A percentile compares a stretch with the other conserved stretches of the same genome.
Evolutionary conservation across 2,329 filamentous ascomycete species (phyloP).

Genomic region (Phaeophleospora eucalypticola): DNA sequence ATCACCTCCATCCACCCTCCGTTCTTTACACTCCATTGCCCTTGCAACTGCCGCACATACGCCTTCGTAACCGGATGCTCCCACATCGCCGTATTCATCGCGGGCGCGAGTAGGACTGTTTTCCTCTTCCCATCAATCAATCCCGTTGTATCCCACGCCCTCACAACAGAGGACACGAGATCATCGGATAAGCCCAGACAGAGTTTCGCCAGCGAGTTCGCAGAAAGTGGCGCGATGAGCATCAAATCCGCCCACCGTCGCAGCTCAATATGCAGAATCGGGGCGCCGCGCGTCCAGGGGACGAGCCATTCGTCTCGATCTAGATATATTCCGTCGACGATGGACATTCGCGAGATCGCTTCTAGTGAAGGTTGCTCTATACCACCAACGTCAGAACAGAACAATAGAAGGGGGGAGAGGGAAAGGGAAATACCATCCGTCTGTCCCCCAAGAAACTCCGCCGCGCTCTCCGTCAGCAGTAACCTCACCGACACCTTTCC

Average conservation of each 20-base stretch:
- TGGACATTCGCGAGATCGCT: constrained; percentile 56
- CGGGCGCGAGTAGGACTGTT: constrained; percentile 69
- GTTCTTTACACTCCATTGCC: constrained; percentile 64
- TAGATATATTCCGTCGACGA: constrained; percentile 75
- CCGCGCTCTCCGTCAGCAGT: constrained; percentile 69
- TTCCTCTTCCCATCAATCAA: constrained; percentile 52
- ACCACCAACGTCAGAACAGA: too few relatives aligned
- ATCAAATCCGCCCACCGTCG: constrained; percentile 77
- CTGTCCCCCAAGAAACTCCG: constrained; percentile 72
- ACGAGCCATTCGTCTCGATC: constrained; percentile 82
- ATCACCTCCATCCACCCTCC: constrained; percentile 64
- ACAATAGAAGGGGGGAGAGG: neutral
- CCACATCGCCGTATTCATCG: constrained; percentile 94
- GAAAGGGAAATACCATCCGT: constrained; percentile 33
- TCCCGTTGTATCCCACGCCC: constrained; percentile 82
- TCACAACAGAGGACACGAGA: constrained; percentile 66
- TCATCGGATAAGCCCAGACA: constrained; percentile 72
- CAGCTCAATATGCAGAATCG: constrained; percentile 87
- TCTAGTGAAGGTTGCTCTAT: constrained; percentile 70
- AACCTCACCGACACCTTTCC: constrained; percentile 74
- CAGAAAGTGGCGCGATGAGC: constrained; percentile 74
- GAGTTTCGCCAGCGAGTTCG: constrained; percentile 84
- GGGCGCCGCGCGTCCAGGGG: constrained; percentile 73
- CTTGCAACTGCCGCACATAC: constrained; percentile 62
- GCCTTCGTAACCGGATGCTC: constrained; percentile 72